phyloP scores from a whole-genome alignment of 805 yeast species.

The Ogataea ganodermae region DNA sequence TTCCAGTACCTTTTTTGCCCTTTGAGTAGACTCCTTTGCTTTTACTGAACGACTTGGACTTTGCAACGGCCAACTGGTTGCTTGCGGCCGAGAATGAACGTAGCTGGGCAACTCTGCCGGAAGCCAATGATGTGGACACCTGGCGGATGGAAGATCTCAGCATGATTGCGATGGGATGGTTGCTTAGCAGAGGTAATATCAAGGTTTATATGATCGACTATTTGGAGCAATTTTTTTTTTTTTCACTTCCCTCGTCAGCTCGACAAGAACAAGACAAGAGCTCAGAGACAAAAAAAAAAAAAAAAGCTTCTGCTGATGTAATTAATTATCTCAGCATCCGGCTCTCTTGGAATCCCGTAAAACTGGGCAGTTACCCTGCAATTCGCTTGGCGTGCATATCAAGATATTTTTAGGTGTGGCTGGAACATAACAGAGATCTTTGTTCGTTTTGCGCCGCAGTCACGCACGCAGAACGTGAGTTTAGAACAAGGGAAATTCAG shows the following conservation, averaged over 20 bases:
- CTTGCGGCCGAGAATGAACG: conserved; percentile 19
- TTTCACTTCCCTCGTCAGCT: neutral
- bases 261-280: neutral
- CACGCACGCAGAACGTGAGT: neutral
- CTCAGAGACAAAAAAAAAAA: neutral
- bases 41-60: conserved; percentile 34
- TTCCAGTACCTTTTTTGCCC: conserved; percentile 37
- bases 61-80: conserved; percentile 24
- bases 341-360: neutral
- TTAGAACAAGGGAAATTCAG: neutral
- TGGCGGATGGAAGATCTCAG: conserved; percentile 1
- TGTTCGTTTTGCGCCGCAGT: conserved; percentile 6
- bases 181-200: neutral
- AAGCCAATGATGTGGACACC: neutral
- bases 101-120: conserved; percentile 2
- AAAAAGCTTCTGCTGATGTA: neutral
- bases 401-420: conserved; percentile 7
- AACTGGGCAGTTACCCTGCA: conserved; percentile 4
- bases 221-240: neutral
- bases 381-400: neutral
- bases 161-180: neutral
- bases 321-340: neutral
- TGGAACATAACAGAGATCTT: neutral
- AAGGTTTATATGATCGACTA: no score
- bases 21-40: conserved; percentile 24